These are phyloP conservation scores for Fusarium sp. DNA, from an alignment of 2,329 filamentous ascomycete genomes.

Conservation along the genomic window DNA sequence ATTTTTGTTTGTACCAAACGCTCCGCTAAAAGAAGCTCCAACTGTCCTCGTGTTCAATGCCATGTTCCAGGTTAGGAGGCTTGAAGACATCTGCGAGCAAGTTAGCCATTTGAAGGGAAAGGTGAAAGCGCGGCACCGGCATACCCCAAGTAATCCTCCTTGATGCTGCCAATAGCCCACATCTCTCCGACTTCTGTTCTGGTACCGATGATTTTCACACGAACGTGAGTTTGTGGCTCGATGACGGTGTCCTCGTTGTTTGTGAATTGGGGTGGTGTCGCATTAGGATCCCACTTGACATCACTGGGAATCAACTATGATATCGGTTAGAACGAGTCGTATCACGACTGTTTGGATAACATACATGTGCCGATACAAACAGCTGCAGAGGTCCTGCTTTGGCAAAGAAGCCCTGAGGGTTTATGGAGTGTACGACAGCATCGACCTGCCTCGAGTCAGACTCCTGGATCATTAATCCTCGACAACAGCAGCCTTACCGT, in stretches of 20 bases:
- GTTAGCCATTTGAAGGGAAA: conserved; percentile 31
- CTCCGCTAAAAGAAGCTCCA: conserved; percentile 21
- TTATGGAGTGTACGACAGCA: conserved; percentile 92
- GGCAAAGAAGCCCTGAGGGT: conserved; percentile 91
- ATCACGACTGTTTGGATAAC: conserved; percentile 51
- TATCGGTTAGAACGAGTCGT: conserved; percentile 25
- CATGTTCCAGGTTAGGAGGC: conserved; percentile 41
- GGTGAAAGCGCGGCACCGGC: conserved; percentile 14
- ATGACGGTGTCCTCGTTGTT: conserved; percentile 96
- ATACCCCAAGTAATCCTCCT: conserved; percentile 82
- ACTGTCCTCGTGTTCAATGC: conserved; percentile 29
- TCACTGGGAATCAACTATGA: conserved; percentile 88
- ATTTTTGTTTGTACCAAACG: conserved; percentile 1
- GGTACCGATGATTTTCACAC: conserved; percentile 94
- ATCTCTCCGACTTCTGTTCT: conserved; percentile 94
- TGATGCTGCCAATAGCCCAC: conserved; percentile 98
- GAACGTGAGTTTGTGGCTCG: conserved; percentile 92
- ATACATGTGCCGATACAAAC: conserved; percentile 87
- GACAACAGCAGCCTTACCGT: conserved; percentile 74
- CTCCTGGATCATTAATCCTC: conserved; percentile 36
- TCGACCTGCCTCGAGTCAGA: conserved; percentile 78
- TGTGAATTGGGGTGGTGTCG: conserved; percentile 96
- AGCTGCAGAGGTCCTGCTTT: conserved; percentile 83
- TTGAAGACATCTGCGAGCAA: conserved; percentile 50
- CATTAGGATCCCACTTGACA: conserved; percentile 95